Base-by-base conservation (phyloP, 805 yeast species). In the Wickerhamomyces bisporus region DNA sequence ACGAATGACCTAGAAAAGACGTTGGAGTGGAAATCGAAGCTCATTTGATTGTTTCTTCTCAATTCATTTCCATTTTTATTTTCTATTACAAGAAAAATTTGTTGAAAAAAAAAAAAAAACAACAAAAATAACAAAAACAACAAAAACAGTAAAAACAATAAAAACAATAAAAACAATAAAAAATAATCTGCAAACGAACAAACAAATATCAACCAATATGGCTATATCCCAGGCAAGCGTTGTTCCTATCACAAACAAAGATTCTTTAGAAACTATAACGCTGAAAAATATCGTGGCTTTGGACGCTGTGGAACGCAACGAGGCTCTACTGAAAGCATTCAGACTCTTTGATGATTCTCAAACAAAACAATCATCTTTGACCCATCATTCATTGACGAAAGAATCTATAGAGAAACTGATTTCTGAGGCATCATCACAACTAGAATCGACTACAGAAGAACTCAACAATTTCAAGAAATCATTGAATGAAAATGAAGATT, bases 241-340 rank as follows among this genome's bases (percentile, higher is more conserved):
- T 3, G 39, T 40, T 0, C 55, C 57, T 17, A 37, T 48, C 8
- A 39, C 42, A 8, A 31, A 36, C 13, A 30, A 36, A n/a, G 32
- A 30, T 10, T 19, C 46, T 1, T 35, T 55, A 4, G 57, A 52
- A 19, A 52, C 47, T 1, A 44, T 55, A 19, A 53, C 60, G 4
- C 32, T 55, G 31, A 55, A 55, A 41, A 55, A 53, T 36, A 23
- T 53, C 12, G 49, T 55, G 9, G 50, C 57, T 10, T 36, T 52
- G 11, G 56, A 55, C 26, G 27, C 53, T 4, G 48, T 53, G 9
- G 52, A 55, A 26, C 38, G 43, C 34, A 50, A 52, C 28, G 58
- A 53, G 39, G 42, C 44, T 2, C 18, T 55, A 1, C 28, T 55
- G 11, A 45, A 43, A 26, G 42, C 46, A 9, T 50, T 49, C 32